These are phyloP conservation scores for Quercus cerris DNA, from an alignment of 306 rosid genomes.

Conservation along the genomic window DNA sequence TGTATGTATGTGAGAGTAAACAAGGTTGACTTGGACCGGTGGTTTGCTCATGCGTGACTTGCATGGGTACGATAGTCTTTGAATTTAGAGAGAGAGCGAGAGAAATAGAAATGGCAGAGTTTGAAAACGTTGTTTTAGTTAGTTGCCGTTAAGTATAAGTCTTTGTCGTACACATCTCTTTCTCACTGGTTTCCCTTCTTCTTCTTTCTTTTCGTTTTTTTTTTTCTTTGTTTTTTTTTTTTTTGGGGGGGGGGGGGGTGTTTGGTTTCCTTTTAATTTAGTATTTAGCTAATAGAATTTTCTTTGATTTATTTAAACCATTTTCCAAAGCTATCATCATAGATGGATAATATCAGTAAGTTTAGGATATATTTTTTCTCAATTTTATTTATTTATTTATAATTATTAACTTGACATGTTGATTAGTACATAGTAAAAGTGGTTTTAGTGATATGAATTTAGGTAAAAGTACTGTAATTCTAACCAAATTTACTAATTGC, in stretches of 20 bases:
- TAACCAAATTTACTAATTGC: too few species aligned
- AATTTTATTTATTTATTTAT: not conserved
- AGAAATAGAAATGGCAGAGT: not conserved
- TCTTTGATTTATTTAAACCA: too few species aligned
- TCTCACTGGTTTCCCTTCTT: not conserved
- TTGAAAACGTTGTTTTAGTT: not conserved
- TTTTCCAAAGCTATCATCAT: too few species aligned
- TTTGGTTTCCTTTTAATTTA: too few species aligned
- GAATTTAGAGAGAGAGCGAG: not conserved
- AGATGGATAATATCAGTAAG: too few species aligned
- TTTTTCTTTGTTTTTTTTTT: not conserved
- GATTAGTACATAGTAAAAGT: too few species aligned
- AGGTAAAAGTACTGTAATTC: too few species aligned
- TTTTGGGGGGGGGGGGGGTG: too few species aligned
- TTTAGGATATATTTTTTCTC: too few species aligned
- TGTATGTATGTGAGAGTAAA: not conserved
- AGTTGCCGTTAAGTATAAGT: slow-evolving; percentile 14
- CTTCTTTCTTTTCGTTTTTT: not conserved
- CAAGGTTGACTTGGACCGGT: slow-evolving; percentile 56
- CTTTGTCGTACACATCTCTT: not conserved
- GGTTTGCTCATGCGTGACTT: slow-evolving; percentile 33
- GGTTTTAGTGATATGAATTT: too few species aligned
- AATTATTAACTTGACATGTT: not conserved
- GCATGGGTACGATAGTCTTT: not conserved
- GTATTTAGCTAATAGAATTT: too few species aligned